Percentiles rank a stretch among this genome's conserved stretches.
Conservation (phyloP, 169 alveolate genomes). For the Babesia sp. region DNA sequence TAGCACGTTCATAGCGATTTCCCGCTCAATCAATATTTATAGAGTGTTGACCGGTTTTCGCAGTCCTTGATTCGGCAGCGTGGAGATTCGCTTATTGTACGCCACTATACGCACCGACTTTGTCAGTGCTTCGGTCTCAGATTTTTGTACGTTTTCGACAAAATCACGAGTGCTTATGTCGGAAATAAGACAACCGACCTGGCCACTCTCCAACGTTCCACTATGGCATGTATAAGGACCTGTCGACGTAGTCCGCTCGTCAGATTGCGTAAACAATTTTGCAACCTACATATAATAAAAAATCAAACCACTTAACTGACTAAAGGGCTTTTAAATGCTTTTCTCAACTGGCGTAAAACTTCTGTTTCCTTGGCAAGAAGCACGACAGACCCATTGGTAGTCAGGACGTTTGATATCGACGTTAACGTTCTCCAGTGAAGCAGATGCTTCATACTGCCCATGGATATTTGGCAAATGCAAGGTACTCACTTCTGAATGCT, state of each 20-base stretch:
- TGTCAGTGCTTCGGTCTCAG: not conserved
- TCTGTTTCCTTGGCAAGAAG: constrained; percentile 16
- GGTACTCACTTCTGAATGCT: constrained; percentile 31
- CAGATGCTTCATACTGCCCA: not conserved
- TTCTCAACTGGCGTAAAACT: not conserved
- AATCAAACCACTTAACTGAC: not conserved
- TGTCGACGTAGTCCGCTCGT: not conserved
- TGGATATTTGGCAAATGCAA: not conserved
- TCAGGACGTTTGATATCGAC: not conserved
- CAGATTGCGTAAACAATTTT: not conserved
- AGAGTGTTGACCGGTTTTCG: constrained; percentile 19
- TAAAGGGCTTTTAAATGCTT: not conserved
- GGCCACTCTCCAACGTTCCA: no score
- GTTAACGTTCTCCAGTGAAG: not conserved
- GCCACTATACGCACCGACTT: not conserved
- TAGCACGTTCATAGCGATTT: no score
- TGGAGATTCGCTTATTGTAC: constrained; percentile 5
- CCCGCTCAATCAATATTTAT: not conserved
- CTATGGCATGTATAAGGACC: not conserved
- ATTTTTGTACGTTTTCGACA: not conserved
- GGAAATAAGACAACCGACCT: not conserved
- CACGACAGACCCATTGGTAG: not conserved
- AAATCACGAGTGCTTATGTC: not conserved
- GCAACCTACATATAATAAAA: constrained; percentile 1
- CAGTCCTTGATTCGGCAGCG: constrained; percentile 20